Evolutionary conservation across 2,329 filamentous ascomycete genomes (phyloP), one percentile per base, ranked within the genome.

Genomic region (Daldinia sp.): DNA sequence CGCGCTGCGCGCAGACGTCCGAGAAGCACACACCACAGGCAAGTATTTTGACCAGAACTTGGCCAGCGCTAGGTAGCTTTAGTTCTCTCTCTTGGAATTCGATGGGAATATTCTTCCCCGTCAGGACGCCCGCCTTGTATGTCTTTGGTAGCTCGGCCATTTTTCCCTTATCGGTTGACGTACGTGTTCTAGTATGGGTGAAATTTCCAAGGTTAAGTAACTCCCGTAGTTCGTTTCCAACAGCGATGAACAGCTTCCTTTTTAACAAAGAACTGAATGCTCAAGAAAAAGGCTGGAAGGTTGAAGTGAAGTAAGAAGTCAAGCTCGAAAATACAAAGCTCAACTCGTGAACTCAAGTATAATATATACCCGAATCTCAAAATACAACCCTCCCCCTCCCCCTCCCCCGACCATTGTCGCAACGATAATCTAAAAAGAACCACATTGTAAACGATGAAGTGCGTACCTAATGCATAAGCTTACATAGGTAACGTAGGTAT

Each of bases 1-100:
- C 88, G 2, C 75, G 53, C 56, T 84, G 81, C 1, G 86, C 78
- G 60, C 78, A 79, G 20, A 80, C 68, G 73, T 93, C 92, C 0
- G 85, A 87, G 77, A 89, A 89, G 78, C 92, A 94, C 55, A 94
- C 86, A 48, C 92, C 92, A 72, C 89, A 92, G 5, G 91, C 91
- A 7, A 89, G 81, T 2, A 93, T 86, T 77, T 93, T 93, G 78
- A 93, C 84, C 28, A 94, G 85, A 2, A 94, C 81, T 74, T 93
- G 83, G 18, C 86, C 85, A 0, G 82, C 76, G 6, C 83, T 79
- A 1, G 90, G 90, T 37, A 82, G 76, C 65, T 85, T 82, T 44
- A 93, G 82, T 18, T 85, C 82, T 3, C 90, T 75, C 2, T 92
- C 86, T 70, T 88, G 85, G 69, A 93, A 81, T 1, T 80, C 80